phyloP scores from a whole-genome alignment of 805 yeast genomes.

The Starmera amethionina region DNA sequence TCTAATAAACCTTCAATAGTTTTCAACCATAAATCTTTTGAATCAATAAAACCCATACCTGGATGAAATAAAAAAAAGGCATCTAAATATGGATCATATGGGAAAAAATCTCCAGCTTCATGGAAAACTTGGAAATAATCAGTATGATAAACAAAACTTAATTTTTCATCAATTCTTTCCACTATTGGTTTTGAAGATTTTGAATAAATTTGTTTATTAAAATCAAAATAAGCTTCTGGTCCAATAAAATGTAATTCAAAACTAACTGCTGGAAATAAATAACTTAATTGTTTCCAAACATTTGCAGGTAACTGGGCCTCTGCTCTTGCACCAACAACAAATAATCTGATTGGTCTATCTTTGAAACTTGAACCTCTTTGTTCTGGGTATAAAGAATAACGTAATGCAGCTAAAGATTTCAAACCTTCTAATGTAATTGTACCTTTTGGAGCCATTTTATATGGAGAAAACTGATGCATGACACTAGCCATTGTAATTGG shows the following conservation, averaged over 20 bases:
- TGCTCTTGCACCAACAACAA: slow-evolving; percentile 84
- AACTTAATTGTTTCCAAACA: slow-evolving; percentile 90
- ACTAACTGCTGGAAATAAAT: slow-evolving; percentile 70
- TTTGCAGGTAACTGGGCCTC: slow-evolving; percentile 91
- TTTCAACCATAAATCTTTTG: slow-evolving; percentile 72
- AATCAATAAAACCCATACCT: slow-evolving; percentile 78
- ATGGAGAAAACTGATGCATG: slow-evolving; percentile 80
- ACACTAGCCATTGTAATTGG: slow-evolving; percentile 84
- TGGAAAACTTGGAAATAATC: slow-evolving; percentile 86
- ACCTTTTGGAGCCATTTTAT: slow-evolving; percentile 70
- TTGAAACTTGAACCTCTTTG: slow-evolving; percentile 45
- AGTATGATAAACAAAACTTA: slow-evolving; percentile 76
- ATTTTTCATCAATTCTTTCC: slow-evolving; percentile 61
- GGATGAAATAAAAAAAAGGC: slow-evolving; percentile 93
- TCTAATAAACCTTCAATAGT: slow-evolving; percentile 81
- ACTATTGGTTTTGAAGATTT: slow-evolving; percentile 55
- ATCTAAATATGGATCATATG: slow-evolving; percentile 95
- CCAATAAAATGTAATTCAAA: slow-evolving; percentile 91
- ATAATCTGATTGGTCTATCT: slow-evolving; percentile 84
- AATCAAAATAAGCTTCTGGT: slow-evolving; percentile 80
- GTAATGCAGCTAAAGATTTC: slow-evolving; percentile 84
- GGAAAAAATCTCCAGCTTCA: slow-evolving; percentile 90
- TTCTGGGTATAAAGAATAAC: slow-evolving; percentile 80
- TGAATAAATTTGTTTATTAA: slow-evolving; percentile 52
- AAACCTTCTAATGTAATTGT: slow-evolving; percentile 88